phyloP scores from a whole-genome alignment of 2,329 filamentous ascomycete species.

The Fusarium irregulare region DNA sequence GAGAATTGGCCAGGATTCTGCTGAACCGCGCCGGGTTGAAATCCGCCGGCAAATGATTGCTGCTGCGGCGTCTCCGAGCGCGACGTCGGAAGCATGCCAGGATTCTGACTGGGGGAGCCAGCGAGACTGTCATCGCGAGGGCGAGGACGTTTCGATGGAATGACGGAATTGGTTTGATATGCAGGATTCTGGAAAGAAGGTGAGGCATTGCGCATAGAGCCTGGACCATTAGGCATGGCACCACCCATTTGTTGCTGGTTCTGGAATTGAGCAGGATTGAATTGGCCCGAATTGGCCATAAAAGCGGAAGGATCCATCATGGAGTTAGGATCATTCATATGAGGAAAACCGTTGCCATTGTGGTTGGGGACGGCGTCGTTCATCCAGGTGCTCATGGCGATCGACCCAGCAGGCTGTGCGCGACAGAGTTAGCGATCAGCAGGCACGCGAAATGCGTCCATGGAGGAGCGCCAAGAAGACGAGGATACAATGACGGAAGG shows the following conservation, averaged over 20 bases:
- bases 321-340: conserved; percentile 71
- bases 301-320: conserved; percentile 76
- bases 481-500: conserved; percentile 43
- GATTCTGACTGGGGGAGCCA: conserved; percentile 81
- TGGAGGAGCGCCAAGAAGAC: conserved; percentile 52
- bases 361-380: conserved; percentile 77
- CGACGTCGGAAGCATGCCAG: conserved; percentile 80
- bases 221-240: conserved; percentile 81
- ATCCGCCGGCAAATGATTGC: conserved; percentile 75
- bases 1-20: conserved; percentile 77
- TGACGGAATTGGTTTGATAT: conserved; percentile 86
- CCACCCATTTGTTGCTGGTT: conserved; percentile 66
- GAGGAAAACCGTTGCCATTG: conserved; percentile 76
- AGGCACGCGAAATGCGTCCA: conserved; percentile 55
- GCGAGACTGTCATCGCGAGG: conserved; percentile 86
- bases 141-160: conserved; percentile 89
- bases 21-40: conserved; percentile 72
- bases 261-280: conserved; percentile 69
- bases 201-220: conserved; percentile 83
- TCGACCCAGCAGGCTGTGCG: conserved; percentile 58
- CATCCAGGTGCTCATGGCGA: conserved; percentile 78
- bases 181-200: conserved; percentile 79
- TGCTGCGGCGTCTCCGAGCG: conserved; percentile 94
- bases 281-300: conserved; percentile 69
- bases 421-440: conserved; percentile 59